Evolutionary conservation across 495 filamentous ascomycete species (phyloP), one percentile per base, ranked within the genome.

Genomic region (Copromyces sp.): DNA sequence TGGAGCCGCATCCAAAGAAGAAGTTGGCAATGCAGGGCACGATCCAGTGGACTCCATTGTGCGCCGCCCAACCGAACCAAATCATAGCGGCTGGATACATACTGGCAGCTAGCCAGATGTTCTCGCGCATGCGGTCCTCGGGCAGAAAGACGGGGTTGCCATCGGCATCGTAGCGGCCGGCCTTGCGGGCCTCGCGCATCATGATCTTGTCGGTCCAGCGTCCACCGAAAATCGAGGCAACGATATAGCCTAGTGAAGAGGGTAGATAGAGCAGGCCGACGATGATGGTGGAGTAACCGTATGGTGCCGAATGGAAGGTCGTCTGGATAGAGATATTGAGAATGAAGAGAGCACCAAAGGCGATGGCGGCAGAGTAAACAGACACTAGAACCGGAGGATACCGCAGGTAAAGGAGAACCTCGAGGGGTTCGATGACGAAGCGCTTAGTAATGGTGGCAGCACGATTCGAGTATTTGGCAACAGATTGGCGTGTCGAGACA

Each of bases 161-260:
- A 20, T 89, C 82, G 38, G 86, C 86, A 73, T 94, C 92, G 75
- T 90, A 93, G 5, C 92, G 84, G 29, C 86, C 87, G 0, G 92
- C 93, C 73, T 88, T 90, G 35, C 81, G 82, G 5, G 94, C 94
- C 81, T 95, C 91, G 4, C 91, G 89, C 44, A 88, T 85, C 95
- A 98, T 98, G 80, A 98, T 96, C 40, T 78, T 80, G 81, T 98
- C 95, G 80, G 93, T 91, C 94, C 94, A 98, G 45, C 83, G 84
- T 2, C 95, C 95, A 45, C 95, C 95, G 35, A 93, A 81, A 7
- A 92, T 69, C 73, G 90, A 92, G 8, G 92, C 87, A 4, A 89
- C 76, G 37, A 96, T 78, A 80, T 97, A 98, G 14, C 95, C 95
- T 12, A 95, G 69, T 1, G 91, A 91, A 68, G 88, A 87, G 0